Evolutionary conservation across 2,329 filamentous ascomycete species (phyloP).

Genomic region (Catunica adiposa): DNA sequence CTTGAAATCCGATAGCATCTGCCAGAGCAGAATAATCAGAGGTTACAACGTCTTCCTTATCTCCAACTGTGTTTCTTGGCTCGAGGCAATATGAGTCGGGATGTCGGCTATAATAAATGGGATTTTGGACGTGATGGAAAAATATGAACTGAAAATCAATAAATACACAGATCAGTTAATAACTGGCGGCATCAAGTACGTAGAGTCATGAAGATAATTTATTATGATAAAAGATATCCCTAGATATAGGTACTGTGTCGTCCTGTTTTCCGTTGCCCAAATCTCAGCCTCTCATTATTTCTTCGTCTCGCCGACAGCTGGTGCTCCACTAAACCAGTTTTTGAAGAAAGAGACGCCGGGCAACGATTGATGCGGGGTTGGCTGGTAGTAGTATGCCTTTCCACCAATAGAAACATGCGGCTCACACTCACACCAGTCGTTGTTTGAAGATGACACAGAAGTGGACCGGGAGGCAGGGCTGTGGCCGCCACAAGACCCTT

Average conservation of each 20-base stretch:
- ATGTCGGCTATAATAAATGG: no score
- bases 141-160: no score
- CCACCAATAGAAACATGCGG: constrained; percentile 26
- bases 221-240: not conserved
- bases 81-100: no score
- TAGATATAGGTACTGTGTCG: not conserved
- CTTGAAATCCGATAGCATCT: no score
- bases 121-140: no score
- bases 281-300: not conserved
- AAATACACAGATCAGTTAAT: not conserved
- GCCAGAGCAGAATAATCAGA: no score
- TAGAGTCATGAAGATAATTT: not conserved
- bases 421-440: constrained; percentile 32
- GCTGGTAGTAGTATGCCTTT: constrained; percentile 30
- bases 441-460: constrained; percentile 25
- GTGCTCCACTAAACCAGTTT: constrained; percentile 17
- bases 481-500: constrained; percentile 30
- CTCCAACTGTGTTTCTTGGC: no score
- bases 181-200: not conserved
- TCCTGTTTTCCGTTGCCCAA: not conserved
- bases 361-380: constrained; percentile 25
- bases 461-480: constrained; percentile 20
- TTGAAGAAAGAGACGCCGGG: constrained; percentile 22
- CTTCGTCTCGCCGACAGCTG: not conserved
- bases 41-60: no score